Evolutionary conservation across 768 basidiomycete genomes (phyloP), one percentile per base, ranked within the genome.

Genomic region (Amyloporia xantha): DNA sequence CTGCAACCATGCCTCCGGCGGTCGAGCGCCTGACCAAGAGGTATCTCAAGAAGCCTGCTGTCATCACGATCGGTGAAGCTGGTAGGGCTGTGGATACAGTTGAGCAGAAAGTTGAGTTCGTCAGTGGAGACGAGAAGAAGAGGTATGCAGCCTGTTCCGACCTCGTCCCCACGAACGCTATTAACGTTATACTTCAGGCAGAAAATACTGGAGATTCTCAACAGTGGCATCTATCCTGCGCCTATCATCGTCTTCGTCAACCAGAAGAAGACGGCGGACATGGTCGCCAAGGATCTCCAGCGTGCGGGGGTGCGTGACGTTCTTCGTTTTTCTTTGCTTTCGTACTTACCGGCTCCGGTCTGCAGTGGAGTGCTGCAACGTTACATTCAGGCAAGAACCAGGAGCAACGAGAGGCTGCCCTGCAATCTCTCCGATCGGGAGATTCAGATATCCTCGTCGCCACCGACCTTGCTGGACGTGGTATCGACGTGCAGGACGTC

Each of bases 181-280:
- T 17, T 59, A 27, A 56, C 39, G 30, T 50, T 47, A 5, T 17
- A 15, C 7, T 41, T 41, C 54, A 96, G 92, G 67, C 81, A 86
- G 53, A 78, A 82, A 41, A 65, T 98, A 62, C 70, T 96, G 61
- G 95, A 98, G 63, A 91, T 98, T 54, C 82, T 99, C 67, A 91
- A 94, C 72, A 85, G 83, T 53, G 85, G 82, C 36, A 74, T 78
- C 53, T 91, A 82, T 65, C 67, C 82, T 28, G 81, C 96, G 15
- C 96, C 96, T 4, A 98, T 99, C 58, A 99, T 99, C 54, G 89
- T 93, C 17, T 99, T 98, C 69, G 94, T 97, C 73, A 98, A 98
- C 66, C 94, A 98, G 68, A 99, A 99, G 76, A 96, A 97, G 76
- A 95, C 92, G 11, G 95, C 94, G 44, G 96, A 99, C 64, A 91